phyloP scores from a whole-genome alignment of 2,329 filamentous ascomycete species.

The Phyllachora maydis region DNA sequence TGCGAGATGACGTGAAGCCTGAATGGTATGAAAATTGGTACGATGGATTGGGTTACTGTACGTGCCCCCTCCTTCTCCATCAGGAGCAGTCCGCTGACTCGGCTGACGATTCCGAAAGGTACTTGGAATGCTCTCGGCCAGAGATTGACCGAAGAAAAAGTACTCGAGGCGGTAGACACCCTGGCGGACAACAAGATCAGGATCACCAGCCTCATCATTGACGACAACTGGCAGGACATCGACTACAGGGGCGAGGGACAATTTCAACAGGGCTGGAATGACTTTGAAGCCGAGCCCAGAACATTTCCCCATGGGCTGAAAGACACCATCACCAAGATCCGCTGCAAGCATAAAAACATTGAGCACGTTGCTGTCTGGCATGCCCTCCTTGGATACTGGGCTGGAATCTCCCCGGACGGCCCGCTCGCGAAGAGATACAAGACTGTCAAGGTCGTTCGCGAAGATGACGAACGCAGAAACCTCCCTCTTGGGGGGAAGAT shows the following conservation, averaged over 20 bases:
- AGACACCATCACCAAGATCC: conserved; percentile 46
- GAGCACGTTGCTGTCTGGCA: conserved; percentile 89
- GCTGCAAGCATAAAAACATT: conserved; percentile 48
- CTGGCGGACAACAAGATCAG: conserved; percentile 54
- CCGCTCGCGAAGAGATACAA: conserved; percentile 61
- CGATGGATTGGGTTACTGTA: conserved; percentile 79
- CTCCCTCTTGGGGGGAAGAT: conserved; percentile 37
- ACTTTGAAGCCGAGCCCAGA: conserved; percentile 67
- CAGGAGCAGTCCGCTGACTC: neutral
- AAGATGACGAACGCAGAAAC: conserved; percentile 22
- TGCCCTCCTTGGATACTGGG: conserved; percentile 76
- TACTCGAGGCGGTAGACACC: conserved; percentile 53
- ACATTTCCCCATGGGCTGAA: conserved; percentile 69
- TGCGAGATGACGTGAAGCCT: conserved; percentile 26
- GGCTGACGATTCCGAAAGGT: conserved; percentile 14
- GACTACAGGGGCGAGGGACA: conserved; percentile 27
- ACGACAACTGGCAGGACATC: conserved; percentile 89
- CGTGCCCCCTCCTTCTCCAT: conserved; percentile 7
- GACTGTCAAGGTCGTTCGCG: conserved; percentile 37
- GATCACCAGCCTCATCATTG: conserved; percentile 75
- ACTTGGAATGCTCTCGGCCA: conserved; percentile 93
- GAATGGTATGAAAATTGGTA: conserved; percentile 77
- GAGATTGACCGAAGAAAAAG: conserved; percentile 58
- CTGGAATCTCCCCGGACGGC: conserved; percentile 58
- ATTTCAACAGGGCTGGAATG: conserved; percentile 46